phyloP scores from a whole-genome alignment of 129 eudicot species.

The Oenanthe sinensis region DNA sequence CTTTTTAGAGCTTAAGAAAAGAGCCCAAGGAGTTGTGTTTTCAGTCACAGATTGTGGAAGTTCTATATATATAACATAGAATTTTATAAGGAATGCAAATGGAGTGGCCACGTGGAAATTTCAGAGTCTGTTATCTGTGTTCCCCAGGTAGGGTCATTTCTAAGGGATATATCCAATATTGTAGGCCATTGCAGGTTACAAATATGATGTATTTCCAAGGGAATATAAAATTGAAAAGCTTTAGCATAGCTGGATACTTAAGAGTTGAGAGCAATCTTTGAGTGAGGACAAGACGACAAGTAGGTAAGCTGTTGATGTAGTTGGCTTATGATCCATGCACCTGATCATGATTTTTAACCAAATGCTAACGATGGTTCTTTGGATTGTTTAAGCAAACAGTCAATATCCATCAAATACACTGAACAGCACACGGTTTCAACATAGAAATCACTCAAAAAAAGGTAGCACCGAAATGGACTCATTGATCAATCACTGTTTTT shows the following conservation, averaged over 20 bases:
- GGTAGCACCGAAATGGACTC: too few species aligned
- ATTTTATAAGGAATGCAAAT: not conserved
- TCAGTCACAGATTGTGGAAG: conserved; percentile 3
- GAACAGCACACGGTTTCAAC: not conserved
- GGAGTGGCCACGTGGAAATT: conserved; percentile 58
- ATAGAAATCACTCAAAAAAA: not conserved
- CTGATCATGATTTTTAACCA: conserved; percentile 13
- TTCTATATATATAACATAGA: conserved; percentile 14
- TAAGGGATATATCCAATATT: conserved; percentile 52
- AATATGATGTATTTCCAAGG: conserved; percentile 16
- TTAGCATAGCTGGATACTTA: conserved; percentile 13
- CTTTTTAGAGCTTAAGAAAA: conserved; percentile 14
- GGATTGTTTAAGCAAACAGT: not conserved
- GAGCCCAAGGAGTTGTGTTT: conserved; percentile 16
- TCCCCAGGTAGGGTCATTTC: conserved; percentile 46
- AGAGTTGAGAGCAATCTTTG: not conserved
- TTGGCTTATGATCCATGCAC: conserved; percentile 25
- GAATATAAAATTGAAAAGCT: conserved; percentile 6
- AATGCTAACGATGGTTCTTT: not conserved
- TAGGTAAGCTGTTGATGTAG: conserved; percentile 43
- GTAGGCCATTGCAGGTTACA: conserved; percentile 18
- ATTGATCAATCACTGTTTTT: not conserved
- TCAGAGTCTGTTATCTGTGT: conserved; percentile 53
- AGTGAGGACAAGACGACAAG: conserved; percentile 19
- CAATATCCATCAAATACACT: not conserved